A percentile compares a stretch with the other conserved stretches of the same genome.
Conservation (phyloP, 495 filamentous ascomycete genomes). For the Sporormia fimetaria region DNA sequence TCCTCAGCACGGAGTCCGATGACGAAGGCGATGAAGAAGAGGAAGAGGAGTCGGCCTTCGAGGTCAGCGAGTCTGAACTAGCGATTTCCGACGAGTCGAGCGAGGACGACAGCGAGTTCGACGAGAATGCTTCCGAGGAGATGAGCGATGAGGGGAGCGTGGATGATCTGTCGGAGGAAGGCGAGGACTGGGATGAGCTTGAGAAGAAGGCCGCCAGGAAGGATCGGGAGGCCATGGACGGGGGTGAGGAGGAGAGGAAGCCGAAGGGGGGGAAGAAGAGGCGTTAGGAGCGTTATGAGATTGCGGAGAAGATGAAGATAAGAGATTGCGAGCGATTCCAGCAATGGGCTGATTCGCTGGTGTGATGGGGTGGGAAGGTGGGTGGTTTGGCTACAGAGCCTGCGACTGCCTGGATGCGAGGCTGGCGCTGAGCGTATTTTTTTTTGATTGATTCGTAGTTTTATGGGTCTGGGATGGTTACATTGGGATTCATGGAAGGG, state of each 20-base stretch:
- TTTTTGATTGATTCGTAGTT: no score
- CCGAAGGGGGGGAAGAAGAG: slow-evolving; percentile 35
- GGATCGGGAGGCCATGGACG: slow-evolving; percentile 60
- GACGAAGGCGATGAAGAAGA: slow-evolving; percentile 69
- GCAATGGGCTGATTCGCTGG: no score
- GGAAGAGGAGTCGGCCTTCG: slow-evolving; percentile 83
- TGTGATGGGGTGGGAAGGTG: no score
- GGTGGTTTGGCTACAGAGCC: no score
- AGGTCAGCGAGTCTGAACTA: slow-evolving; percentile 73
- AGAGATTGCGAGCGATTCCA: no score
- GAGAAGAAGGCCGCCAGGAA: slow-evolving; percentile 84
- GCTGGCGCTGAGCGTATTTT: no score
- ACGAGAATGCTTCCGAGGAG: slow-evolving; percentile 74
- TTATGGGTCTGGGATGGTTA: no score
- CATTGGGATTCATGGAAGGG: no score
- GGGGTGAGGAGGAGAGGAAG: slow-evolving; percentile 57
- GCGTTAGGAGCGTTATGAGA: no score
- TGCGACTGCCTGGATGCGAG: no score
- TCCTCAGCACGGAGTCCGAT: slow-evolving; percentile 79
- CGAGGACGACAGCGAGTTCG: slow-evolving; percentile 84
- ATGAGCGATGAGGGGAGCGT: slow-evolving; percentile 54
- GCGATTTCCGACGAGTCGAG: slow-evolving; percentile 67
- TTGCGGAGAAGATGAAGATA: no score
- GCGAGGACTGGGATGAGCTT: slow-evolving; percentile 86
- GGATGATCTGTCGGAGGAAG: slow-evolving; percentile 63